Base-by-base conservation (phyloP, 352 stramenopile genomes). In the Globisporangium cederbergense region DNA sequence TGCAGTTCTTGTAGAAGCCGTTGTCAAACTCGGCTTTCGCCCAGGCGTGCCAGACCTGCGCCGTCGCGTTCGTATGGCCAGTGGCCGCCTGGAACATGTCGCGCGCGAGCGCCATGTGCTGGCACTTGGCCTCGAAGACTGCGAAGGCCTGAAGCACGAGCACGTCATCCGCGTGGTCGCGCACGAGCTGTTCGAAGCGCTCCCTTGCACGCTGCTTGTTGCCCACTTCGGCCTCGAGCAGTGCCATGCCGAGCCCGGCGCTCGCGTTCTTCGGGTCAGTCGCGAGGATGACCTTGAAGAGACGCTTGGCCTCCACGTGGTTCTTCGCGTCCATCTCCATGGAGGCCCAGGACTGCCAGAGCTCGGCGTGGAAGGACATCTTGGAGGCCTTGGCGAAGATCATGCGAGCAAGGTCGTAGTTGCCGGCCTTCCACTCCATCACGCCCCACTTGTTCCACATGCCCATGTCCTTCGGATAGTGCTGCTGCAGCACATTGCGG, bases 371-470 rank as follows among this genome's bases (percentile, higher is more conserved):
- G 66, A 93, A 96, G 46, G 74, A 86, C 53, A 91, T 77, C 62
- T 85, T 86, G 46, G 81, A 74, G 14, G 83, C 83, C 63, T 93
- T 94, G 54, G 69, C 69, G 65, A 94, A 96, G 65, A 96, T 94
- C 82, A 93, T 94, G 46, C 87, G 71, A 58, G 87, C 85, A 47
- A 96, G 76, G 65, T 84, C 81, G 65, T 83, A 81, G 65, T 96
- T 96, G 0, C 81, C 83, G 4, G 81, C 86, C 52, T 92, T 91
- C 87, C 87, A 96, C 70, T 96, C 87, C 87, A 96, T 96, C 49
- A 88, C 85, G 51, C 76, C 87, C 87, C 87, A 96, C 66, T 96
- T 96, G 76, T 96, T 96, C 87, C 87, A 96, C 87, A 96, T 96
- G 67, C 76, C 80, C 85, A 96, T 94, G 74, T 96, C 85, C 22